Conservation (phyloP, 2,329 filamentous ascomycete species). For the Tolypocladium cylindrosporum region DNA sequence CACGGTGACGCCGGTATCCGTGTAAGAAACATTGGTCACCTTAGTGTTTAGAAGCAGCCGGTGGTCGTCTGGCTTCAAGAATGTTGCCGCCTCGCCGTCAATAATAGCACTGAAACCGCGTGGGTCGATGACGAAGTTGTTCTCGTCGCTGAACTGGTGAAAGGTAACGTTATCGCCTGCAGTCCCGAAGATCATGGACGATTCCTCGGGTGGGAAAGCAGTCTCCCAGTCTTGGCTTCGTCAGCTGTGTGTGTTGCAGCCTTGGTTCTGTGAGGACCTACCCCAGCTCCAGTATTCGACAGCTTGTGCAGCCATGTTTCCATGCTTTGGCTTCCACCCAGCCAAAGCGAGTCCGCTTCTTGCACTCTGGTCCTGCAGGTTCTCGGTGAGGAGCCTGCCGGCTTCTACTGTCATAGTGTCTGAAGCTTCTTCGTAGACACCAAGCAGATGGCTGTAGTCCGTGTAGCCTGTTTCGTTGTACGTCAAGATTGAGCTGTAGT, state of each 20-base stretch:
- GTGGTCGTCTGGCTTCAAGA: slow-evolving; percentile 43
- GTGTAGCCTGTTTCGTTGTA: slow-evolving; percentile 47
- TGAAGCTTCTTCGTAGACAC: slow-evolving; percentile 38
- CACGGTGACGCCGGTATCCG: slow-evolving; percentile 40
- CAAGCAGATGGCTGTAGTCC: slow-evolving; percentile 40
- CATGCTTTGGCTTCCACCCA: slow-evolving; percentile 48
- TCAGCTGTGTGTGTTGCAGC: background rate
- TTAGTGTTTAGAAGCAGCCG: slow-evolving; percentile 48
- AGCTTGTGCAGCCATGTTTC: slow-evolving; percentile 44
- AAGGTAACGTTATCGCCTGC: slow-evolving; percentile 51
- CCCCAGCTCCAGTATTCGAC: slow-evolving; percentile 48
- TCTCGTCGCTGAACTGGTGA: slow-evolving; percentile 50
- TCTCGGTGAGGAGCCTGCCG: slow-evolving; percentile 45
- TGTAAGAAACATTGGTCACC: slow-evolving; percentile 45
- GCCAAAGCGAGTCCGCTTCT: slow-evolving; percentile 48
- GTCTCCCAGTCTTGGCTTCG: slow-evolving; percentile 42
- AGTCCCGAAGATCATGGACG: slow-evolving; percentile 43
- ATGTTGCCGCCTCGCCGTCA: slow-evolving; percentile 44
- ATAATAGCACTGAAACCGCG: slow-evolving; percentile 52
- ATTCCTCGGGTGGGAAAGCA: slow-evolving; percentile 43
- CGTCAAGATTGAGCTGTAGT: slow-evolving; percentile 47
- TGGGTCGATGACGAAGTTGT: slow-evolving; percentile 51
- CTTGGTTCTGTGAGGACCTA: background rate
- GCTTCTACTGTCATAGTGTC: slow-evolving; percentile 37
- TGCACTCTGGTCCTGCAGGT: slow-evolving; percentile 51